A percentile compares a stretch with the other conserved stretches of the same genome.
Evolutionary conservation across 1,284 basidiomycete genomes (phyloP).

Genomic region (Trametes hirsuta): DNA sequence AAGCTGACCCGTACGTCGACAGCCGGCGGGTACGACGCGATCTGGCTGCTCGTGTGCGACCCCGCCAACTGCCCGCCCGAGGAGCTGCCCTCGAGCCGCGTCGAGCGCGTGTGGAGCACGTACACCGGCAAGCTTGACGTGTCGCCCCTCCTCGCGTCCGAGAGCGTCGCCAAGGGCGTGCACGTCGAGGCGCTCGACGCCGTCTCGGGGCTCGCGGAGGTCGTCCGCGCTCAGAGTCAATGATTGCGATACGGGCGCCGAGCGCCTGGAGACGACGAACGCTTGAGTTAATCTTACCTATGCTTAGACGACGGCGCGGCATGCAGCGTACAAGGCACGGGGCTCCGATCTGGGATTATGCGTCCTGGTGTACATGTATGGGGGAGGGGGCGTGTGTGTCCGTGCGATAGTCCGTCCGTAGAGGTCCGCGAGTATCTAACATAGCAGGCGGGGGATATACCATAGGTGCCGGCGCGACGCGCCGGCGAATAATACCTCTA

Average conservation of each 20-base stretch:
- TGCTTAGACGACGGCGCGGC: not conserved
- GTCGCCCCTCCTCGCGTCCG: slow-evolving; percentile 77
- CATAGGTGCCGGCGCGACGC: not conserved
- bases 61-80: slow-evolving; percentile 50
- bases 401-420: slow-evolving; percentile 14
- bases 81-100: slow-evolving; percentile 39
- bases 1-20: not conserved
- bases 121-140: slow-evolving; percentile 72
- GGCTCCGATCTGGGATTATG: slow-evolving; percentile 1
- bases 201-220: slow-evolving; percentile 64
- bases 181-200: slow-evolving; percentile 62
- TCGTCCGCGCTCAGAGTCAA: slow-evolving; percentile 33
- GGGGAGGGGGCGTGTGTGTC: not conserved
- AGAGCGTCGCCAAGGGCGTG: slow-evolving; percentile 76
- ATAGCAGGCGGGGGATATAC: slow-evolving; percentile 6
- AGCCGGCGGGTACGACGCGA: slow-evolving; percentile 98
- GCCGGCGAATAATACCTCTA: not conserved
- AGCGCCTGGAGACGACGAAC: too few relatives aligned
- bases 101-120: slow-evolving; percentile 78
- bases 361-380: slow-evolving; percentile 23
- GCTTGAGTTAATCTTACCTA: not conserved
- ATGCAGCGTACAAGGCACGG: not conserved
- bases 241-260: not conserved
- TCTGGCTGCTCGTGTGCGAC: slow-evolving; percentile 89
- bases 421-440: slow-evolving; percentile 6